Evolutionary conservation across 257 asterid genomes (phyloP).

Genomic region (Plectranthus barbatus): DNA sequence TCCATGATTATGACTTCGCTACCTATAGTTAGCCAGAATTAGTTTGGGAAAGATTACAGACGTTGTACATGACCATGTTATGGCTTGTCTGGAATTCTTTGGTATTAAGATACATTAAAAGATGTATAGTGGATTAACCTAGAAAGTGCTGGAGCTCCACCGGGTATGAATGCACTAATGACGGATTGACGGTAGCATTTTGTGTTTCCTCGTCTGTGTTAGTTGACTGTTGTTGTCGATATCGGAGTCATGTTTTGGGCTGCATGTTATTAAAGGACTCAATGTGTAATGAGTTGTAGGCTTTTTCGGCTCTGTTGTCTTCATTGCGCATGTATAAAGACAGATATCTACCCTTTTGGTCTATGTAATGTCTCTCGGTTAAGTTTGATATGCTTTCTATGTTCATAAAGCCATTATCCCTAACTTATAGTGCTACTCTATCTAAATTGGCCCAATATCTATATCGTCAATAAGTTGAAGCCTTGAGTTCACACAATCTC

Average conservation of each 20-base stretch:
- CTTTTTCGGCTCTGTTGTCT: background rate
- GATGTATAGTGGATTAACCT: background rate
- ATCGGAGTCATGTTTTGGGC: background rate
- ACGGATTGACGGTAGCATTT: too few relatives aligned
- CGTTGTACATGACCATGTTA: background rate
- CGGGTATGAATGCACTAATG: background rate
- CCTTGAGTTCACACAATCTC: background rate
- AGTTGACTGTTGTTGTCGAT: background rate
- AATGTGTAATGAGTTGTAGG: background rate
- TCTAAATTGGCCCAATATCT: background rate
- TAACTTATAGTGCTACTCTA: background rate
- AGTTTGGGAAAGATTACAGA: background rate
- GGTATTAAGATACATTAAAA: background rate
- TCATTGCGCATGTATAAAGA: background rate
- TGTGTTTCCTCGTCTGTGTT: background rate
- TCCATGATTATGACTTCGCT: background rate
- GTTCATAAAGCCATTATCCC: background rate
- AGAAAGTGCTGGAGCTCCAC: background rate
- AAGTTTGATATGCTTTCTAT: background rate
- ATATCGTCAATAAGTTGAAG: background rate
- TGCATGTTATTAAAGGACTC: background rate
- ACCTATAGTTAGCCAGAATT: background rate
- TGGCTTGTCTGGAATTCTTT: too few relatives aligned
- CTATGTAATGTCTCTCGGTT: background rate
- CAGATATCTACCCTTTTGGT: background rate